Base-by-base conservation (phyloP, 345 rosid genomes). In the Gossypium sturtianum region DNA sequence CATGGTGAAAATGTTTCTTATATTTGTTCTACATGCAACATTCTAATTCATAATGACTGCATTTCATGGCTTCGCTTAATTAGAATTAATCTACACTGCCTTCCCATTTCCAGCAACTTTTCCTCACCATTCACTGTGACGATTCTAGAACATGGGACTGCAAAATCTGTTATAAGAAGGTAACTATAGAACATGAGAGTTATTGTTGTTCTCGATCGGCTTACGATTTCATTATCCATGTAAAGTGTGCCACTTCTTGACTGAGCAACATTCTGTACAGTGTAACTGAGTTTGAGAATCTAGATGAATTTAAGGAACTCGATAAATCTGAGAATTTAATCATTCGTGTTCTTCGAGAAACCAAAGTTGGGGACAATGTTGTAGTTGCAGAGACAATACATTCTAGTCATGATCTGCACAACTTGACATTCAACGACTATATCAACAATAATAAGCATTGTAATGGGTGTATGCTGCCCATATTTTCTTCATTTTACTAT, bases 381-480 rank as follows among this genome's bases (percentile, higher is more conserved):
- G 29, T 68, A 19, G 72, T 70, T 9, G 41, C 47, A 8, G 20
- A 58, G 48, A 45, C 9, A 10, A 10, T 7, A 45, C 48, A 76
- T 16, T 48, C 20, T 61, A 19, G 75, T 41, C 77, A 80, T 65
- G 12, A 29, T 29, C 4, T 48, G 4, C 43, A 72, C 22, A 71
- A 1, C 6, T 71, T 71, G 12, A 20, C 2, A 4, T 43, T 71
- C n/a, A 41, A 9, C 1, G 19, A 69, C 0, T 10, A 68, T 13
- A 45, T 66, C 12, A 9, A 41, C 49, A 59, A 10, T n/a, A 60
- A 58, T 0, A 58, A 64, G 63, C 17, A 1, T 13, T 82, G 80
- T 52, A 57, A 74, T 25, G 80, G 75, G n/a, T 82, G 82, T n/a
- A 13, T 71, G 34, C 61, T 72, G 23, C 64, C 74, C 12, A 57